phyloP scores from a whole-genome alignment of 2,329 filamentous ascomycete genomes.

The Stagonosporopsis cucurbitacearum region DNA sequence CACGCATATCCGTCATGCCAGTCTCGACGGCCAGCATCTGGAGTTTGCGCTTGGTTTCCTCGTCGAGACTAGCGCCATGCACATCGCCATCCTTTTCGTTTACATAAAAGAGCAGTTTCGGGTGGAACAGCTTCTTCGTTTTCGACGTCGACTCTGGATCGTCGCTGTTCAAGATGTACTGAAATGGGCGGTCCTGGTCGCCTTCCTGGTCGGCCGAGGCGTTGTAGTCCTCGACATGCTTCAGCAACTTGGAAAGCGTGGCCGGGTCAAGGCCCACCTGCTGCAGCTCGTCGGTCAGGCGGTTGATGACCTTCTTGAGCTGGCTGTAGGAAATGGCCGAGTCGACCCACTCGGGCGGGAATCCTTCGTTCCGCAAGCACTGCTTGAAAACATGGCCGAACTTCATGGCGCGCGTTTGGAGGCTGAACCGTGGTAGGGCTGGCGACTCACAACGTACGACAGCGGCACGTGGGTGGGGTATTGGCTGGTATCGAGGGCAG shows the following conservation, averaged over 20 bases:
- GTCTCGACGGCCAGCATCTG: conserved; percentile 63
- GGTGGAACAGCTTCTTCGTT: conserved; percentile 58
- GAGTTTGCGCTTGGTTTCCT: conserved; percentile 68
- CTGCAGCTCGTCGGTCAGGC: conserved; percentile 73
- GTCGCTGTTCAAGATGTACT: conserved; percentile 45
- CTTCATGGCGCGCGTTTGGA: conserved; percentile 71
- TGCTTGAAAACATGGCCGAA: conserved; percentile 81
- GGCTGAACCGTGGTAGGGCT: conserved; percentile 27
- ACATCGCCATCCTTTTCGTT: conserved; percentile 70
- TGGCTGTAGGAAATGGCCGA: conserved; percentile 83
- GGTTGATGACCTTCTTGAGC: conserved; percentile 88
- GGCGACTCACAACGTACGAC: conserved; percentile 31
- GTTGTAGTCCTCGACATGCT: conserved; percentile 49
- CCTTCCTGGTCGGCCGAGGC: conserved; percentile 31
- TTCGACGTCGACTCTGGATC: conserved; percentile 9
- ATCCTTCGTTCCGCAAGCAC: conserved; percentile 72
- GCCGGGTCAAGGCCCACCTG: conserved; percentile 74
- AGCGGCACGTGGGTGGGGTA: conserved; percentile 38
- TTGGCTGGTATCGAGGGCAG: conserved; percentile 16
- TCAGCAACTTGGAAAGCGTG: conserved; percentile 71
- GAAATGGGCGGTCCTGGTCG: conserved; percentile 43
- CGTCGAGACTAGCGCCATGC: conserved; percentile 71
- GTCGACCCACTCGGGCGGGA: conserved; percentile 73
- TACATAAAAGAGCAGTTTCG: conserved; percentile 73
- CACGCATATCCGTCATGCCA: conserved; percentile 49